These are phyloP conservation scores for Colletotrichum salicis DNA, from an alignment of 2,329 filamentous ascomycete genomes.

Conservation along the genomic window DNA sequence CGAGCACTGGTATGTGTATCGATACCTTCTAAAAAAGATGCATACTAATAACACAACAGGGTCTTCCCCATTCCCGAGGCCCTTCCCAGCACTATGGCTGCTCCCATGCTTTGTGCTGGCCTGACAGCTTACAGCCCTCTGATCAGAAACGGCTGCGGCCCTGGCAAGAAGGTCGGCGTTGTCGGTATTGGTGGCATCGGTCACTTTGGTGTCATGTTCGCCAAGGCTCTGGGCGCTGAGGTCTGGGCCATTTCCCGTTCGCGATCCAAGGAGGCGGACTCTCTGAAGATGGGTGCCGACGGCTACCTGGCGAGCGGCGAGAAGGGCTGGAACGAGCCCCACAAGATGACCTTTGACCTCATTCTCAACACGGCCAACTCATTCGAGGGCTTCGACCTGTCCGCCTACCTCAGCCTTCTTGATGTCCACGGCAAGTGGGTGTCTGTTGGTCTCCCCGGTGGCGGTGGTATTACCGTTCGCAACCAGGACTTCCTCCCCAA, in stretches of 20 bases:
- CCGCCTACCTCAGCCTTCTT: slow-evolving; percentile 79
- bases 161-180: slow-evolving; percentile 82
- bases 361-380: slow-evolving; percentile 80
- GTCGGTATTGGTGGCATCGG: slow-evolving; percentile 79
- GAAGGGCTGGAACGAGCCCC: slow-evolving; percentile 66
- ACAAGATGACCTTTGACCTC: slow-evolving; percentile 76
- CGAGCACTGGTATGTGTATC: slow-evolving; percentile 70
- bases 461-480: slow-evolving; percentile 75
- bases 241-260: slow-evolving; percentile 71
- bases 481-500: slow-evolving; percentile 81
- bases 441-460: slow-evolving; percentile 82
- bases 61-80: slow-evolving; percentile 80
- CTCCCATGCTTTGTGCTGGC: slow-evolving; percentile 87
- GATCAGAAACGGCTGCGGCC: slow-evolving; percentile 78
- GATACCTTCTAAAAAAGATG: neutral
- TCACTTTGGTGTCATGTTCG: slow-evolving; percentile 77
- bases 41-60: slow-evolving; percentile 45
- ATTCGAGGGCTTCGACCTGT: slow-evolving; percentile 74
- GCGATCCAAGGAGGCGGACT: slow-evolving; percentile 69
- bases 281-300: slow-evolving; percentile 67
- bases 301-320: slow-evolving; percentile 69
- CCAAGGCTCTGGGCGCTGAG: slow-evolving; percentile 73
- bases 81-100: slow-evolving; percentile 70
- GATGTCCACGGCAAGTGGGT: slow-evolving; percentile 86
- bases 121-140: slow-evolving; percentile 84